A percentile compares a stretch with the other conserved stretches of the same genome.
Conservation (phyloP, 2,329 filamentous ascomycete genomes). For the Alternaria arbusti region DNA sequence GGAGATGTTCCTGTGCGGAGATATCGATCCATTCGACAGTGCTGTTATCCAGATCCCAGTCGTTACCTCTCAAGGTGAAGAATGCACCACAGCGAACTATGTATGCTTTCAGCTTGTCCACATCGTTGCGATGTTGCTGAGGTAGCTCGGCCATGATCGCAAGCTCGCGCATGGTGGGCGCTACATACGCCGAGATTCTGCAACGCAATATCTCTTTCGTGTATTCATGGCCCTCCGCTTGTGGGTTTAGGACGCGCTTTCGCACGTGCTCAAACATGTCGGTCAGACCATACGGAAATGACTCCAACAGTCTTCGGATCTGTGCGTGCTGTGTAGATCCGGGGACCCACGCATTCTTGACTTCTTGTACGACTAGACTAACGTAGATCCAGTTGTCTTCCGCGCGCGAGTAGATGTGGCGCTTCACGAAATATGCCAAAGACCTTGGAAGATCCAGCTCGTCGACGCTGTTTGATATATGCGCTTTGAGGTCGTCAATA, state of each 20-base stretch:
- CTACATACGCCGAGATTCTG: conserved; percentile 20
- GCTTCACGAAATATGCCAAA: conserved; percentile 31
- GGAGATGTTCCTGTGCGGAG: conserved; percentile 27
- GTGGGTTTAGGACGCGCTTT: conserved; percentile 22
- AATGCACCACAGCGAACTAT: conserved; percentile 31
- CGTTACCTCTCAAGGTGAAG: conserved; percentile 21
- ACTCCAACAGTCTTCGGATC: conserved; percentile 27
- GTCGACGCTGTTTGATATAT: conserved; percentile 25
- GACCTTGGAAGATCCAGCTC: conserved; percentile 19
- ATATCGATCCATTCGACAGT: conserved; percentile 33
- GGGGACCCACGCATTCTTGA: conserved; percentile 25
- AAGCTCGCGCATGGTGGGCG: conserved; percentile 30
- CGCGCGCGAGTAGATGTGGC: conserved; percentile 26
- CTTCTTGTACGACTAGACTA: conserved; percentile 28
- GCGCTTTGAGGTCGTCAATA: conserved; percentile 21
- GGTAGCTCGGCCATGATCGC: conserved; percentile 30
- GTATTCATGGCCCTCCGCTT: conserved; percentile 25
- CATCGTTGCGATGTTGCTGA: conserved; percentile 17
- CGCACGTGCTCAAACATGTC: conserved; percentile 33
- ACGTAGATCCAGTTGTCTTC: conserved; percentile 33
- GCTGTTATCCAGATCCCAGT: conserved; percentile 23
- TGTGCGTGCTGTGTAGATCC: conserved; percentile 18
- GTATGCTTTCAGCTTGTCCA: conserved; percentile 22
- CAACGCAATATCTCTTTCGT: conserved; percentile 34
- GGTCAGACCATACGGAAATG: conserved; percentile 30